phyloP scores from a whole-genome alignment of 495 filamentous ascomycete genomes.

The Pyrenula massariospora region DNA sequence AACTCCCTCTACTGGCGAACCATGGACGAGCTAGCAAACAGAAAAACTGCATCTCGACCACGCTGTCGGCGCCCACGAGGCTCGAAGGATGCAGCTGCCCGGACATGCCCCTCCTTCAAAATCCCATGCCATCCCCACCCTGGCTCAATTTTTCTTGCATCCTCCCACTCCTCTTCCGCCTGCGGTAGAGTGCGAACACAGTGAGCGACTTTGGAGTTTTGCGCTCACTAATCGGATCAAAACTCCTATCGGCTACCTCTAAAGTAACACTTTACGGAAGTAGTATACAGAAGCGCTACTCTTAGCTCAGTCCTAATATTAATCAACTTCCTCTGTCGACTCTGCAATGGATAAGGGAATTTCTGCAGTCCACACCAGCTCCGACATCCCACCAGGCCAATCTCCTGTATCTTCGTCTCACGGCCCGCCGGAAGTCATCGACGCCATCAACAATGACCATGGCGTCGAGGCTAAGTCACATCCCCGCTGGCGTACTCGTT shows the following conservation, averaged over 20 bases:
- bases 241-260: constrained; percentile 28
- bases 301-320: no score
- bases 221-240: constrained; percentile 38
- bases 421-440: constrained; percentile 7
- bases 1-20: background rate
- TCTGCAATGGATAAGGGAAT: constrained; percentile 18
- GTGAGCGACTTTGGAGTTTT: constrained; percentile 50
- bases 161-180: background rate
- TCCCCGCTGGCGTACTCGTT: constrained; percentile 43
- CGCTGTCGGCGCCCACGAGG: background rate
- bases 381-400: constrained; percentile 1
- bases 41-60: background rate
- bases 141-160: background rate
- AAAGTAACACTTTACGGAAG: background rate
- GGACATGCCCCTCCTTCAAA: background rate
- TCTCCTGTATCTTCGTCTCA: constrained; percentile 16
- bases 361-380: constrained; percentile 6
- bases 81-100: background rate
- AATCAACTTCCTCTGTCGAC: no score
- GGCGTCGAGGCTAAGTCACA: background rate
- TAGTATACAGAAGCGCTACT: background rate
- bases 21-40: background rate
- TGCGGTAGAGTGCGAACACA: constrained; percentile 5
- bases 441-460: background rate
- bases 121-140: background rate